Evolutionary conservation across 2,329 filamentous ascomycete genomes (phyloP), one percentile per base, ranked within the genome.

Genomic region (Trichoderma lentiforme): DNA sequence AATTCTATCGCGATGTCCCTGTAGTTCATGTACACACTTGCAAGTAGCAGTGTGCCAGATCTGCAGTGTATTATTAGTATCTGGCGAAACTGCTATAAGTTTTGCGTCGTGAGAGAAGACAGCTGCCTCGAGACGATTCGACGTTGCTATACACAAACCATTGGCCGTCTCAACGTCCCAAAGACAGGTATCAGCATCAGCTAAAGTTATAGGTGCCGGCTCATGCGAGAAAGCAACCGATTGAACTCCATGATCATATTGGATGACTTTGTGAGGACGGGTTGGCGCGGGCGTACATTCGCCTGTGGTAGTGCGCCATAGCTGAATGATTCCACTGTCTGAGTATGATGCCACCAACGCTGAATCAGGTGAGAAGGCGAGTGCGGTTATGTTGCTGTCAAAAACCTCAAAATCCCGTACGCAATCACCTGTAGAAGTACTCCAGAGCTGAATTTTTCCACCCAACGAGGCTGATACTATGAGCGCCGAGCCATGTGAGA

Each of bases 321-420:
- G 43, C 43, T 21, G 43, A 21, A 47, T 6, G 15, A 2, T 39
- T 18, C 36, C 36, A 39, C 3, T 3, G 6, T 0, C 0, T 8
- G 36, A 18, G 36, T 15, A 39, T 39, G 36, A 39, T 39, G 36
- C 36, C 15, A 39, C 6, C 15, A 8, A 39, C 6, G 36, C 15
- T 3, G 36, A 39, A 39, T 39, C 36, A 39, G 36, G 15, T 8
- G 15, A 39, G 3, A 47, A 47, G 43, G 18, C 18, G 18, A 47
- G 1, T 47, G 36, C 6, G 3, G 3, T 18, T 39, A 6, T 18
- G 6, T 0, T 0, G 1, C 1, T 0, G 6, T 3, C 36, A 8
- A 2, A 1, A 8, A 15, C 24, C 1, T 18, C 1, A 28, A 56
- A 15, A 18, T 15, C 3, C 14, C 3, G 6, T 15, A 56, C 18